A percentile compares a stretch with the other conserved stretches of the same genome.
These are phyloP conservation scores for Grigorovia humatica DNA, from an alignment of 805 yeast species.

Conservation along the genomic window DNA sequence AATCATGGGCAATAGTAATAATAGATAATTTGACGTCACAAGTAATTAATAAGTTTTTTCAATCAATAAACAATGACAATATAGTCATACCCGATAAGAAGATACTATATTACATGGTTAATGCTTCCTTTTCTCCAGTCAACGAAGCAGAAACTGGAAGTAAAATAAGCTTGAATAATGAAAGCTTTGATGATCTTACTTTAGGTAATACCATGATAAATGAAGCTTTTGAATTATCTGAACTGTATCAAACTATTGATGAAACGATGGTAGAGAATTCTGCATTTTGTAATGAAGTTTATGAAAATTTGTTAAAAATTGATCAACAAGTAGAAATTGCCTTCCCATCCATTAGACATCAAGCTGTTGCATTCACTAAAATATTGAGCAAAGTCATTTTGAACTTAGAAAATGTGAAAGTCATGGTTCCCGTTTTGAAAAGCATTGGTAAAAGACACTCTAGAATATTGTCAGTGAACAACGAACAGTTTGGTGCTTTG, in stretches of 20 bases:
- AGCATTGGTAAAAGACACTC: constrained; percentile 65
- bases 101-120: not conserved
- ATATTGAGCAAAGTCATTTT: constrained; percentile 58
- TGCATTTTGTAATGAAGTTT: constrained; percentile 66
- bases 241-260: not conserved
- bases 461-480: constrained; percentile 62
- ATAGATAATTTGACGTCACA: not conserved
- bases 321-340: constrained; percentile 49
- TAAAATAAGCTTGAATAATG: not conserved
- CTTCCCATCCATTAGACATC: constrained; percentile 70
- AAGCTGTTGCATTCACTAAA: constrained; percentile 73
- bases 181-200: not conserved
- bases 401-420: constrained; percentile 45
- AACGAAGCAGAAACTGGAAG: not conserved
- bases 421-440: constrained; percentile 48
- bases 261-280: constrained; percentile 29
- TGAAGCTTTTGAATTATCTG: not conserved
- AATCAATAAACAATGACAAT: not conserved
- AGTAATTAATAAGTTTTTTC: not conserved
- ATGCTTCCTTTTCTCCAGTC: not conserved
- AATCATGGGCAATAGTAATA: not conserved
- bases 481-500: constrained; percentile 58
- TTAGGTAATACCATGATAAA: not conserved
- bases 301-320: constrained; percentile 54
- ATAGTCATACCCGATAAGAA: not conserved